Evolutionary conservation across 1,284 basidiomycete species (phyloP), one percentile per base, ranked within the genome.

Genomic region (Xerocomus nothofagi): DNA sequence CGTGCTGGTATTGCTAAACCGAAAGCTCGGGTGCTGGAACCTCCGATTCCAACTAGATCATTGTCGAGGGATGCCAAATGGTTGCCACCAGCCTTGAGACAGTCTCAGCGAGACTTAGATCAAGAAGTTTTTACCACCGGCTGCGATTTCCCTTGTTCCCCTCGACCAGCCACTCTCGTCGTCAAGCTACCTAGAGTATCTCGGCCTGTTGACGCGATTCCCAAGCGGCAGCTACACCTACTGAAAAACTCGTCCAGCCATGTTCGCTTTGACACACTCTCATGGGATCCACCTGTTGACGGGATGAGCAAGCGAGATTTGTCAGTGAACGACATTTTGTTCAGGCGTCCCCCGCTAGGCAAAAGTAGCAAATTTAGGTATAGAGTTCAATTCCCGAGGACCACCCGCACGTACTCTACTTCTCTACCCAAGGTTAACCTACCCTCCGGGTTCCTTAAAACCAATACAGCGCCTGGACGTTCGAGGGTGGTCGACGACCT

Each of bases 271-370:
- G 88, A 92, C 56, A 75, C 84, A 14, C 72, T 90, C 50, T 85
- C 88, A 4, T 92, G 87, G 72, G 79, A 84, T 24, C 90, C 91
- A 24, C 86, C 88, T 7, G 75, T 91, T 8, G 79, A 81, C 50
- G 80, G 80, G 33, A 83, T 88, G 74, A 79, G 66, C 40, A 76
- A 73, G 23, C 73, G 74, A 33, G 82, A 84, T 39, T 73, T 90
- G 31, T 83, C 82, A 4, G 59, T 90, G 26, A 86, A 91, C 56
- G 85, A 90, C 17, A 68, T 86, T 36, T 71, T 96, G 33, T 84
- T 93, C 61, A 74, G 69, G 42, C 77, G 72, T 54, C 69, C 73
- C n/a, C 62, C 58, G 26, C 44, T 57, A 6, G 49, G 61, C 57
- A 82, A 78, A 61, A 76, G 76, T 6, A 58, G 50, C 38, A 79